These are phyloP conservation scores for Claviceps arundinis DNA, from an alignment of 2,329 filamentous ascomycete genomes.

Conservation along the genomic window DNA sequence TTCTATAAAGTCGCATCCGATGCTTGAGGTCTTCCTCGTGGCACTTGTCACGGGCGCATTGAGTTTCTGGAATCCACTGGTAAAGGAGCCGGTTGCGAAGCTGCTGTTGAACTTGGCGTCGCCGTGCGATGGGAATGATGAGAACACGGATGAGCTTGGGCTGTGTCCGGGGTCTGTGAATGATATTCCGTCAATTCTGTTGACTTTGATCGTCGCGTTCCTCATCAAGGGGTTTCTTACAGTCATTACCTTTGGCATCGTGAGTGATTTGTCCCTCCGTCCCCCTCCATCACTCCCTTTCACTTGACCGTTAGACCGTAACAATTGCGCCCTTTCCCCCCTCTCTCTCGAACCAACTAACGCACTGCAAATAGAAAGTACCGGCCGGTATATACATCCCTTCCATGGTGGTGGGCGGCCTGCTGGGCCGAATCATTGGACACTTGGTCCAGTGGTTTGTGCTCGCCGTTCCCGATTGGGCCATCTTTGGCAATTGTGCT, in stretches of 20 bases:
- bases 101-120: slow-evolving; percentile 81
- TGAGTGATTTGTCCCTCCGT: slow-evolving; percentile 23
- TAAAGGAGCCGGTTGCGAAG: slow-evolving; percentile 79
- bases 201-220: slow-evolving; percentile 62
- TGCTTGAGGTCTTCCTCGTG: slow-evolving; percentile 80
- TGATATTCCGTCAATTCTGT: slow-evolving; percentile 66
- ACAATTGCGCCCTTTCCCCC: too few species aligned
- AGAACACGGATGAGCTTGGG: slow-evolving; percentile 50
- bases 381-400: slow-evolving; percentile 96
- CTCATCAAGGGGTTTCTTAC: slow-evolving; percentile 83
- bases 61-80: slow-evolving; percentile 89
- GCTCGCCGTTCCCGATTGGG: slow-evolving; percentile 55
- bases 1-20: slow-evolving; percentile 67
- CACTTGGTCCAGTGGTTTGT: slow-evolving; percentile 76
- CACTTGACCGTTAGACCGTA: too few species aligned
- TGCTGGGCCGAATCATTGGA: slow-evolving; percentile 79
- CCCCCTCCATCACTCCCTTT: too few species aligned
- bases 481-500: slow-evolving; percentile 64
- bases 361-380: slow-evolving; percentile 49
- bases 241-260: slow-evolving; percentile 81
- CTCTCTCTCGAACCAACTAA: slow-evolving; percentile 6
- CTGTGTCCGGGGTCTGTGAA: slow-evolving; percentile 62
- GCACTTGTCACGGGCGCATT: slow-evolving; percentile 71
- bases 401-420: slow-evolving; percentile 93
- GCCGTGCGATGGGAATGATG: slow-evolving; percentile 62